Percentiles rank a stretch among this genome's conserved stretches.
These are phyloP conservation scores for Croton setiger DNA, from an alignment of 441 rosid genomes.

Conservation along the genomic window DNA sequence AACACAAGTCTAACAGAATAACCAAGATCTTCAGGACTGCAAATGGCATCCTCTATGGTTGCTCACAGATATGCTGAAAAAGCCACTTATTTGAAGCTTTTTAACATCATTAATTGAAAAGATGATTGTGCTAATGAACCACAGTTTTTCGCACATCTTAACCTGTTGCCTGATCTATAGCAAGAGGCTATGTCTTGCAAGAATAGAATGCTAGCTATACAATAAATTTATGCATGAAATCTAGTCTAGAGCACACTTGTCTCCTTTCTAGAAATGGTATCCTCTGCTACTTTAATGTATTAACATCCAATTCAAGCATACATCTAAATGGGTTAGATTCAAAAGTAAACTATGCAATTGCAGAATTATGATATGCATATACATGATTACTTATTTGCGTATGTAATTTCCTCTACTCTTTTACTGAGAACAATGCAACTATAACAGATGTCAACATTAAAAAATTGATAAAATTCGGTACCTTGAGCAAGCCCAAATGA, in stretches of 20 bases:
- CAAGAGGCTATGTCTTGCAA: too few species aligned
- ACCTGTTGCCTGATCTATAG: too few species aligned
- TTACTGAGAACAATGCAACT: background rate
- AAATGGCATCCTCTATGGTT: too few species aligned
- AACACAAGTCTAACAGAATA: too few species aligned
- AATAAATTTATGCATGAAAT: too few species aligned
- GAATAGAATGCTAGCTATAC: too few species aligned
- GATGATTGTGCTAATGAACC: too few species aligned
- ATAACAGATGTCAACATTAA: background rate
- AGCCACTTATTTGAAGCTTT: too few species aligned
- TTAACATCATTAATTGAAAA: too few species aligned
- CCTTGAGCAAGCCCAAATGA: slow-evolving; percentile 96
- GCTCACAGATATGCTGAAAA: too few species aligned
- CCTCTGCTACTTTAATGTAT: background rate
- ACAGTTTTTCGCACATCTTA: too few species aligned
- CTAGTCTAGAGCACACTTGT: background rate
- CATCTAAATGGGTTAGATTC: background rate
- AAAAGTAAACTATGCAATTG: background rate
- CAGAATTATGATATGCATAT: background rate
- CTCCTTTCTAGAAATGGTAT: background rate
- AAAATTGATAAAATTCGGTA: slow-evolving; percentile 16
- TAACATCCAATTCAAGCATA: background rate
- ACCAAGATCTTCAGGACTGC: too few species aligned
- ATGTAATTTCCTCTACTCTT: background rate
- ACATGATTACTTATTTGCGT: background rate